These are phyloP conservation scores for Phytophthora citricola DNA, from an alignment of 352 stramenopile species.

Conservation along the genomic window DNA sequence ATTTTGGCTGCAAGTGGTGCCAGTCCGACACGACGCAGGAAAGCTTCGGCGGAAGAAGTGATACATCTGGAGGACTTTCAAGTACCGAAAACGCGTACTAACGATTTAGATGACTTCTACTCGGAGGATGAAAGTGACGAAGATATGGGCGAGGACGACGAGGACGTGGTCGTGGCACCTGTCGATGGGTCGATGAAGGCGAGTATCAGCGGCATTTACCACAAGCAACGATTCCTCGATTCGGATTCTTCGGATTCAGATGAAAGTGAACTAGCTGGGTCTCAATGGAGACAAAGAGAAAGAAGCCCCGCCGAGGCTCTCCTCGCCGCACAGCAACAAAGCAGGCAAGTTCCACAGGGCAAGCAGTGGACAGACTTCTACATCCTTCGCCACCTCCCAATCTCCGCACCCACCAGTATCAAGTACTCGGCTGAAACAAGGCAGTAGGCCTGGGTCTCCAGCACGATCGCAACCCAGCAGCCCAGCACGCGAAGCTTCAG, in stretches of 20 bases:
- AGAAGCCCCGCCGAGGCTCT: constrained; percentile 6
- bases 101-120: constrained; percentile 82
- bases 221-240: constrained; percentile 81
- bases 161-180: constrained; percentile 60
- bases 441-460: constrained; percentile 13
- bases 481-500: not conserved
- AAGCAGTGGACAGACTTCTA: constrained; percentile 1
- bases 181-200: constrained; percentile 36
- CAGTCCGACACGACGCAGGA: constrained; percentile 13
- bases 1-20: not conserved
- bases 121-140: constrained; percentile 76
- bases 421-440: constrained; percentile 16
- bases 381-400: constrained; percentile 8
- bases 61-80: constrained; percentile 84
- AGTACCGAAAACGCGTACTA: constrained; percentile 58
- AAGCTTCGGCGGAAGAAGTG: constrained; percentile 40
- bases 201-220: constrained; percentile 39
- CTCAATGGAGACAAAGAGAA: constrained; percentile 10
- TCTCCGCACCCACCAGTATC: constrained; percentile 11
- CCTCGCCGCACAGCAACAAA: constrained; percentile 13
- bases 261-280: constrained; percentile 12
- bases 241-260: constrained; percentile 67
- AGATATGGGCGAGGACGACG: constrained; percentile 46
- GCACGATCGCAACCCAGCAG: constrained; percentile 13
- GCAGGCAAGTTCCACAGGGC: constrained; percentile 1